Evolutionary conservation across 768 basidiomycete species (phyloP).

Genomic region (Lactarius hengduanensis): DNA sequence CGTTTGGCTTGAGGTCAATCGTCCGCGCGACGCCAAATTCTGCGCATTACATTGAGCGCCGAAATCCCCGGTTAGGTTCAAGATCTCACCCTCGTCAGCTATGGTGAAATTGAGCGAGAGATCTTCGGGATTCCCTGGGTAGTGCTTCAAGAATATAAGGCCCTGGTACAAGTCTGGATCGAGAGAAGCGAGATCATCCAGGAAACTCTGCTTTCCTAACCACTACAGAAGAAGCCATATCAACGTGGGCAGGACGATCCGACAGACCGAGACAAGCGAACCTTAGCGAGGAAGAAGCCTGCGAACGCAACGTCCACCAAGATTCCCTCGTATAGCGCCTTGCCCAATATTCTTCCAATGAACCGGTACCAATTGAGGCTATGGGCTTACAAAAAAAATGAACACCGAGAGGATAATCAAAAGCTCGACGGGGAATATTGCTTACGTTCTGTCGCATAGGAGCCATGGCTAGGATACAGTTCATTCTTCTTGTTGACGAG

Average conservation of each 20-base stretch:
- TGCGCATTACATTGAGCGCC: slow-evolving; percentile 33
- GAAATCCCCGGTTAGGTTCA: background rate
- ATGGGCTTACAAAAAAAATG: slow-evolving; percentile 48
- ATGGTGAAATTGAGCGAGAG: slow-evolving; percentile 88
- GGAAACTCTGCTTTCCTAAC: slow-evolving; percentile 87
- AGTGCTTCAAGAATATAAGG: slow-evolving; percentile 90
- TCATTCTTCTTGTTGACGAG: slow-evolving; percentile 87
- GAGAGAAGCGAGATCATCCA: slow-evolving; percentile 89
- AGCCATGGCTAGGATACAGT: slow-evolving; percentile 91
- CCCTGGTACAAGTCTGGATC: slow-evolving; percentile 93
- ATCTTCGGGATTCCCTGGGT: slow-evolving; percentile 82
- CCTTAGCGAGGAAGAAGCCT: slow-evolving; percentile 90
- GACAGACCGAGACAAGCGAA: slow-evolving; percentile 32
- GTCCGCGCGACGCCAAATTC: slow-evolving; percentile 81
- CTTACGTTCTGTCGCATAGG: slow-evolving; percentile 85
- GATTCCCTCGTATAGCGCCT: slow-evolving; percentile 96
- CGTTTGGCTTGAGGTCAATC: slow-evolving; percentile 77
- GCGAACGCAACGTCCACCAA: slow-evolving; percentile 94
- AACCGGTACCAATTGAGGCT: slow-evolving; percentile 91
- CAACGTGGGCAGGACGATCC: background rate
- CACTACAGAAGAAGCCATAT: slow-evolving; percentile 48
- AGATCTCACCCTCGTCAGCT: slow-evolving; percentile 69
- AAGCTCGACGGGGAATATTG: slow-evolving; percentile 6
- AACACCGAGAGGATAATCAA: slow-evolving; percentile 7
- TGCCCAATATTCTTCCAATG: slow-evolving; percentile 91